Evolutionary conservation across 495 filamentous ascomycete genomes (phyloP).

Genomic region (Aspergillus biplanus): DNA sequence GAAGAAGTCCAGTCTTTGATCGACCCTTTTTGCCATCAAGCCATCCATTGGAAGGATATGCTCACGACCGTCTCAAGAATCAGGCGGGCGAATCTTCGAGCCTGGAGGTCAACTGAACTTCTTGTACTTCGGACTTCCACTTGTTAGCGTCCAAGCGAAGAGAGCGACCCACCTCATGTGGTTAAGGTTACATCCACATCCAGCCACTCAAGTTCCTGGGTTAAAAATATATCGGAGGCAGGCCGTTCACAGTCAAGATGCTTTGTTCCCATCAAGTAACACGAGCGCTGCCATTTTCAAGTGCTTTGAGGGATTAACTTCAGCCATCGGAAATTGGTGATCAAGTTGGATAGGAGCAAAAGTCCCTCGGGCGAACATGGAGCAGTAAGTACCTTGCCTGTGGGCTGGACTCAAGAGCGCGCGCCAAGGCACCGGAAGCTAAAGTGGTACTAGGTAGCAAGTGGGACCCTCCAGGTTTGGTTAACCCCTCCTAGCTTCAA

Average conservation of each 20-base stretch:
- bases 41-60: too few species aligned
- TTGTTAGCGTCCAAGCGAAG: neutral
- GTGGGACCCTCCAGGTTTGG: neutral
- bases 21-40: too few species aligned
- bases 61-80: too few species aligned
- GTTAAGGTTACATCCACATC: conserved; percentile 13
- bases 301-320: neutral
- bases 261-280: neutral
- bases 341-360: too few species aligned
- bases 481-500: neutral
- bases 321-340: too few species aligned
- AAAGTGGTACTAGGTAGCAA: neutral
- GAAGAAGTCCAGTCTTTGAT: too few species aligned
- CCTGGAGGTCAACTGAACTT: too few species aligned
- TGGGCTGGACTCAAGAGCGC: neutral
- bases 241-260: too few species aligned
- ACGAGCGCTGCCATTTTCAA: neutral
- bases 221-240: neutral
- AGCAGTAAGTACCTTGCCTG: too few species aligned
- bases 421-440: neutral
- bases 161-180: neutral
- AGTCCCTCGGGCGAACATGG: too few species aligned
- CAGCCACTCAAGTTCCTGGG: neutral
- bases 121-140: too few species aligned
- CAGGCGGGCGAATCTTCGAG: too few species aligned